Evolutionary conservation across 2,329 filamentous ascomycete genomes (phyloP), one percentile per base, ranked within the genome.

Genomic region (Lanzia echinophila): DNA sequence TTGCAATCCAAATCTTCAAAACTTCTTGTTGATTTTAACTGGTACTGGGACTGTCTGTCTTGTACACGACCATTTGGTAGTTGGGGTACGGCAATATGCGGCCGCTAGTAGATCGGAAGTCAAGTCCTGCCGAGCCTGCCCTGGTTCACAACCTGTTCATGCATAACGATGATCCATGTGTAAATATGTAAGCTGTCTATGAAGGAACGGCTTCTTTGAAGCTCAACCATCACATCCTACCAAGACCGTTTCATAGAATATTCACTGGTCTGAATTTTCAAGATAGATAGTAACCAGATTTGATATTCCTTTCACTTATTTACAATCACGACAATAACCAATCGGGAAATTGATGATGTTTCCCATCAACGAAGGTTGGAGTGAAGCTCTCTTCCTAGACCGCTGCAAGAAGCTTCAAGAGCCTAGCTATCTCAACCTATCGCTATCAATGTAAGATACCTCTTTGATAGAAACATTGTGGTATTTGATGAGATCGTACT

Each of bases 371-470:
- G 47, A 55, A 20, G 15, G 19, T 34, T 33, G 12, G 19, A 47
- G 33, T 66, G 62, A 58, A 60, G 11, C 56, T 58, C 31, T 56
- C n/a, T 42, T 53, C n/a, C 42, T 53, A 28, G 56, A 52, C 32
- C 70, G 75, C 54, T 82, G 79, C 64, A 69, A 73, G 58, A 69
- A 76, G 64, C 73, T 82, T 58, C 71, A 73, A 54, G 72, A 74
- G 51, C 76, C 77, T 28, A 74, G 75, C 62, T 70, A 75, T 46
- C 64, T 75, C 61, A 80, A 80, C 67, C 76, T 81, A 59, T 65
- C 68, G 48, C 65, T 81, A 53, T 81, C 78, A 8, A 70, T 81
- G 77, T 81, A 71, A 60, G 72, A 4, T 32, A n/a, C 33, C 32
- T 24, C 19, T 20, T 15, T 12, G 20, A 31, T 34, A 3, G 20